Conservation (phyloP, 768 basidiomycete genomes). For the Pisolithus microcarpus region DNA sequence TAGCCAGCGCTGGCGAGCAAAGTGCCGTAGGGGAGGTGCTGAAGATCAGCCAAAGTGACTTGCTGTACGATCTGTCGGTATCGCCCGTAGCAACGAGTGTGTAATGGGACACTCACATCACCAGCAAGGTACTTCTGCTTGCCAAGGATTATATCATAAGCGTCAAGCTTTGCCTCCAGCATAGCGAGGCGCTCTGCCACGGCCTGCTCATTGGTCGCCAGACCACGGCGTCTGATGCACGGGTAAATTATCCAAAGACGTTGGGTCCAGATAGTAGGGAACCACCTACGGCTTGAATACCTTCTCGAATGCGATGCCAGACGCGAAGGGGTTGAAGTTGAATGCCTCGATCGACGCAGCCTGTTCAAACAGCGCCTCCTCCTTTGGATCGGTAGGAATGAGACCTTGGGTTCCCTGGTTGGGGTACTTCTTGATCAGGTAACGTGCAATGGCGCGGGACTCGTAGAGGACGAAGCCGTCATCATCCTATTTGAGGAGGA, state of each 20-base stretch:
- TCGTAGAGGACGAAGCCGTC: constrained; percentile 60
- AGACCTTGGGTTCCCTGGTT: constrained; percentile 41
- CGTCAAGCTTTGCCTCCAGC: constrained; percentile 36
- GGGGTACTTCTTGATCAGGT: constrained; percentile 49
- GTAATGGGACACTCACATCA: constrained; percentile 31
- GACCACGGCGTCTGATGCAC: constrained; percentile 11
- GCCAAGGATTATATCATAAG: constrained; percentile 45
- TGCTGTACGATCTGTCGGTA: constrained; percentile 15
- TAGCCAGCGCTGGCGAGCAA: constrained; percentile 19
- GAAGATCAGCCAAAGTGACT: constrained; percentile 52
- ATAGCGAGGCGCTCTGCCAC: constrained; percentile 8
- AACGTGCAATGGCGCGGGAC: constrained; percentile 54
- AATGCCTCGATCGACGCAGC: constrained; percentile 39
- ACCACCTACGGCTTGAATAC: constrained; percentile 43
- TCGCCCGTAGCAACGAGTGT: not conserved
- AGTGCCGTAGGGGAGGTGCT: constrained; percentile 46
- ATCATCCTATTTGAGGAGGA: constrained; percentile 35
- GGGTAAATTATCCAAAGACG: not conserved
- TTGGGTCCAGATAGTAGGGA: not conserved
- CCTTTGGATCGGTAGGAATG: constrained; percentile 38
- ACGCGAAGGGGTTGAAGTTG: constrained; percentile 42
- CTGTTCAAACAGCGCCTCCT: constrained; percentile 26
- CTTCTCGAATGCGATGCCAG: constrained; percentile 39
- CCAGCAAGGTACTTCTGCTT: constrained; percentile 55
- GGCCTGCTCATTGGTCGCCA: constrained; percentile 15